Evolutionary conservation across 805 yeast species (phyloP).

Genomic region (Wickerhamiella siamensis): DNA sequence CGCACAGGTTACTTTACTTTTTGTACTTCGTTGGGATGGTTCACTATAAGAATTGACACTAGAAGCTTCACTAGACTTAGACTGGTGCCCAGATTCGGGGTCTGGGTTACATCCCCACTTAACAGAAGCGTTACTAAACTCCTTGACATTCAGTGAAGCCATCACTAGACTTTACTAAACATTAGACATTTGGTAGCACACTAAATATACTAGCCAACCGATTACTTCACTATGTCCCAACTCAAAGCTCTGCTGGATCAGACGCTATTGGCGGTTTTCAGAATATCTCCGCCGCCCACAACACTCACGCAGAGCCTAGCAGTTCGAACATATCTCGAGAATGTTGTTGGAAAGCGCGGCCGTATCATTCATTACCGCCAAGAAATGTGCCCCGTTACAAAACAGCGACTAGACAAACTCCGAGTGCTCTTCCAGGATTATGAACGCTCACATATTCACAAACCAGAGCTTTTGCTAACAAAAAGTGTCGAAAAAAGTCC

Average conservation of each 20-base stretch:
- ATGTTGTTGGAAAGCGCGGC: slow-evolving; percentile 13
- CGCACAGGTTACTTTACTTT: no score
- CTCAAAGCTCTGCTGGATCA: slow-evolving; percentile 10
- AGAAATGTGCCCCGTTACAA: slow-evolving; percentile 23
- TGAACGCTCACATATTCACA: slow-evolving; percentile 3
- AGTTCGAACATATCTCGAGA: slow-evolving; percentile 6
- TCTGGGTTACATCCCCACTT: no score
- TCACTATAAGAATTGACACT: no score
- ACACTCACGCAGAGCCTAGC: slow-evolving; percentile 13
- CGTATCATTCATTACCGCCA: slow-evolving; percentile 20
- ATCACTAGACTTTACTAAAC: no score
- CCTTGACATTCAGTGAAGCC: no score
- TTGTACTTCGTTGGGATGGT: no score
- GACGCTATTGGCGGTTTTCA: slow-evolving; percentile 14
- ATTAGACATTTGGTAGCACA: no score
- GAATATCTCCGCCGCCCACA: slow-evolving; percentile 15
- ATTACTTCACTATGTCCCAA: background rate
- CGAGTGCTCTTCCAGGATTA: slow-evolving; percentile 20
- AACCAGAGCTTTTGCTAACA: background rate
- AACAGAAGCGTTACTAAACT: no score
- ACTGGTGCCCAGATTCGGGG: no score
- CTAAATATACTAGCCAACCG: no score
- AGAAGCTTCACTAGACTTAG: no score
- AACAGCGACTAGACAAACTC: slow-evolving; percentile 18
- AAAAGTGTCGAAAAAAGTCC: background rate